Conservation (phyloP, 768 basidiomycete genomes). For the Trametes gibbosa region DNA sequence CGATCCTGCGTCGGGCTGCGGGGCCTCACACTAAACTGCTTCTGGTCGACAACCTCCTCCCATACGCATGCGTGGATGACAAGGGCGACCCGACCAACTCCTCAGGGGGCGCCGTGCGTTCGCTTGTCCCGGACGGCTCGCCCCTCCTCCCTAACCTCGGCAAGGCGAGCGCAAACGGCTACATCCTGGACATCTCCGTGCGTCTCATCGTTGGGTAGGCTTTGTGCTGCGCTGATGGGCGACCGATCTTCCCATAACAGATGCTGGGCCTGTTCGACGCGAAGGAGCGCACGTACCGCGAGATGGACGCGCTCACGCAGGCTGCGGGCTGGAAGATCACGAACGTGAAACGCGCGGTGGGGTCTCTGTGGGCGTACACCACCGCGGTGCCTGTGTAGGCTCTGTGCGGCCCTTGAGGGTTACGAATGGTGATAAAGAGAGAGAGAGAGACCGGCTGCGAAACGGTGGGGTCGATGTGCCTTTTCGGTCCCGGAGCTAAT, state of each 20-base stretch:
- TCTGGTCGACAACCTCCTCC: slow-evolving; percentile 11
- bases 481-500: too few species aligned
- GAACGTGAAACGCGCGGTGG: slow-evolving; percentile 43
- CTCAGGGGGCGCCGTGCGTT: slow-evolving; percentile 3
- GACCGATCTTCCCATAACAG: slow-evolving; percentile 45
- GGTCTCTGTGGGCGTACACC: slow-evolving; percentile 16
- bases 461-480: too few species aligned
- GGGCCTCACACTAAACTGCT: slow-evolving; percentile 14
- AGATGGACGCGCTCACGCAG: slow-evolving; percentile 48
- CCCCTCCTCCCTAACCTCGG: slow-evolving; percentile 17
- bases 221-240: background rate
- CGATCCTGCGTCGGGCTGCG: slow-evolving; percentile 9
- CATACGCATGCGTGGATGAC: slow-evolving; percentile 10
- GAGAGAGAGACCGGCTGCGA: too few species aligned
- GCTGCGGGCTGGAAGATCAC: slow-evolving; percentile 64
- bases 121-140: slow-evolving; percentile 8
- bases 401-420: too few species aligned
- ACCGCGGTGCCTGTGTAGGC: background rate
- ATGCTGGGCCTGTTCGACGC: slow-evolving; percentile 66
- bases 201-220: too few species aligned
- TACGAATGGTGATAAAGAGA: too few species aligned
- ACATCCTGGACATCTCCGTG: slow-evolving; percentile 14
- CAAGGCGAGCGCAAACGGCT: slow-evolving; percentile 40
- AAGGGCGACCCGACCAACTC: background rate
- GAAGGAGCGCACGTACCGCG: slow-evolving; percentile 63